Evolutionary conservation across 202 grass and related monocot species (phyloP).

Genomic region (Elaeis oleifera): DNA sequence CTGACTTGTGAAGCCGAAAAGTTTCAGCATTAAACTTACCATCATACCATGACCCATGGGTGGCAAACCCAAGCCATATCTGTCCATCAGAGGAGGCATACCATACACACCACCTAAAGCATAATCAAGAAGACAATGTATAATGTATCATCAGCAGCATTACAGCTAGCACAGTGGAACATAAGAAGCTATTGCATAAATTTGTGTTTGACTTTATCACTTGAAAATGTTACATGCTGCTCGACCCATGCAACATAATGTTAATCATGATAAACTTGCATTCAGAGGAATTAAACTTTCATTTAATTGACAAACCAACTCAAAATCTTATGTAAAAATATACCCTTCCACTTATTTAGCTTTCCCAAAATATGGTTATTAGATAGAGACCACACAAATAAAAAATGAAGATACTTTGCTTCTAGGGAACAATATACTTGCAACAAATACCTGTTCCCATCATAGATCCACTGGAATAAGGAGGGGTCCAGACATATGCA

Average conservation of each 20-base stretch:
- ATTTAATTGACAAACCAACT: background rate
- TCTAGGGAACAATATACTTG: too few species aligned
- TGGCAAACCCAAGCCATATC: conserved; percentile 51
- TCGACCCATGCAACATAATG: too few species aligned
- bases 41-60: conserved; percentile 38
- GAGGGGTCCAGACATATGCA: conserved; percentile 49
- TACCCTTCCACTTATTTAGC: background rate
- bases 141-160: background rate
- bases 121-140: conserved; percentile 1
- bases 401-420: background rate
- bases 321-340: background rate
- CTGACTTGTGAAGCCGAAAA: background rate
- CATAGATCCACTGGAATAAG: conserved; percentile 50
- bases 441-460: conserved; percentile 47
- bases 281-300: background rate
- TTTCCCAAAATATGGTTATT: background rate
- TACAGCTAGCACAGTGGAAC: background rate
- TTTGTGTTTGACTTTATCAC: too few species aligned
- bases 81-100: conserved; percentile 49
- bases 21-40: conserved; percentile 25
- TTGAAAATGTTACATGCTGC: too few species aligned
- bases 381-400: background rate
- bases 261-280: background rate
- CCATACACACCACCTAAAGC: conserved; percentile 70
- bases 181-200: background rate